These are phyloP conservation scores for Curvularia sp. DNA, from an alignment of 2,329 filamentous ascomycete genomes.

Conservation along the genomic window DNA sequence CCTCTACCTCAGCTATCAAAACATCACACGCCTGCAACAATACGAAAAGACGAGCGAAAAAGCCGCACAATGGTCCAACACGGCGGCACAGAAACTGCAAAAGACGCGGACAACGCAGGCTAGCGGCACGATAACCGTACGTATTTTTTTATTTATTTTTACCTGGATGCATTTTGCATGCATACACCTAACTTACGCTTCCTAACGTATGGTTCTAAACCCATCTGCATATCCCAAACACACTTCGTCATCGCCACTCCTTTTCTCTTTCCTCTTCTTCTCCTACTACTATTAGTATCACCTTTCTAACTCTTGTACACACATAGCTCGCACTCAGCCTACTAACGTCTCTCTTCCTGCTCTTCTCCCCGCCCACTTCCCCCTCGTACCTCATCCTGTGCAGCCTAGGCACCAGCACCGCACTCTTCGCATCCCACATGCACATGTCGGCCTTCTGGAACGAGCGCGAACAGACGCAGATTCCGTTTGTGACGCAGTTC, in stretches of 20 bases:
- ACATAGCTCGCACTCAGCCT: constrained; percentile 14
- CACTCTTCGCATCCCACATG: constrained; percentile 23
- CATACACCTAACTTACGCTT: too few relatives aligned
- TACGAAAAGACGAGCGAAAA: constrained; percentile 48
- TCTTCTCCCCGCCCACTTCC: constrained; percentile 17
- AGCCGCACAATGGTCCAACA: constrained; percentile 48
- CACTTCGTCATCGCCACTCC: too few relatives aligned
- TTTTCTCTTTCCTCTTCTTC: too few relatives aligned
- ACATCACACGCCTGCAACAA: constrained; percentile 45
- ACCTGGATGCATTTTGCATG: too few relatives aligned
- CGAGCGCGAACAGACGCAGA: constrained; percentile 36
- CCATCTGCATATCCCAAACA: too few relatives aligned
- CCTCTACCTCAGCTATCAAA: constrained; percentile 44
- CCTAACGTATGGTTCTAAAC: too few relatives aligned
- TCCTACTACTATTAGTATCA: too few relatives aligned
- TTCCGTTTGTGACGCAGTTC: constrained; percentile 48
- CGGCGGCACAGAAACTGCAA: constrained; percentile 40
- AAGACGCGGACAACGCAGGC: constrained; percentile 49
- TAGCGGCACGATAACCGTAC: constrained; percentile 38
- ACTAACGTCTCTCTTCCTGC: constrained; percentile 27
- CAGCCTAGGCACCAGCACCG: constrained; percentile 21
- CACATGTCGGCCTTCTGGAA: constrained; percentile 48
- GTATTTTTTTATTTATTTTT: too few relatives aligned
- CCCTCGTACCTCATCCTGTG: too few relatives aligned
- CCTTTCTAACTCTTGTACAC: too few relatives aligned